Base-by-base conservation (phyloP, 169 alveolate species). In the Eimeria necatrix region DNA sequence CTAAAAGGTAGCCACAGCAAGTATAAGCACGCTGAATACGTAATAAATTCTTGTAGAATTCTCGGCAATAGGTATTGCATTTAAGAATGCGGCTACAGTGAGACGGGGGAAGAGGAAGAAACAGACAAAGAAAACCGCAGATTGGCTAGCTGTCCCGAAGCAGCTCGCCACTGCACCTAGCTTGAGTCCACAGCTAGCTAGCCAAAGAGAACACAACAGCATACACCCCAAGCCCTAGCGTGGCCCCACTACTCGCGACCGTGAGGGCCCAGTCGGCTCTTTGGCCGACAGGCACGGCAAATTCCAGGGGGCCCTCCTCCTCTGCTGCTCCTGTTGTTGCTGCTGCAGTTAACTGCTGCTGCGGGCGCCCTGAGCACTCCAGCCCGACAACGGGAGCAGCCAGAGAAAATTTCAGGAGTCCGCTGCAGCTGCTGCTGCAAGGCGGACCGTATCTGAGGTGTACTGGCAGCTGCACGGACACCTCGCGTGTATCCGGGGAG, bases 401-500 rank as follows among this genome's bases (percentile, higher is more conserved):
- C 22, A 53, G 56, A 48, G 85, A 14, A 7, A 0, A 14, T 16
- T 7, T 26, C 85, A 74, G 60, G 56, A 74, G 60, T 4, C 85
- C 59, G 56, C 41, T 74, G 59, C 85, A 74, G 85, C 85, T 74
- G 85, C 85, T 3, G 59, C 85, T 74, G 85, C 85, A 74, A 53
- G 85, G 85, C 59, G 52, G 60, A 7, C 85, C 85, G 41, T 74
- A 74, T 16, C 85, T 74, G 56, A 74, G 59, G 59, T 74, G 85
- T 20, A 74, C 85, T 26, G 85, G 85, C 85, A 74, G 85, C 85
- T 74, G 85, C 22, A 74, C 26, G 32, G 5, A 5, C 14, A 74
- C 85, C 10, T 74, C 85, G 14, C 60, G 83, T 74, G 85, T n/a
- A 8, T 7, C 61, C 26, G 85, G 60, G 26, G 59, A 12, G 24